Conservation (phyloP, 176 grass and related monocot genomes). For the Zea luxurians region DNA sequence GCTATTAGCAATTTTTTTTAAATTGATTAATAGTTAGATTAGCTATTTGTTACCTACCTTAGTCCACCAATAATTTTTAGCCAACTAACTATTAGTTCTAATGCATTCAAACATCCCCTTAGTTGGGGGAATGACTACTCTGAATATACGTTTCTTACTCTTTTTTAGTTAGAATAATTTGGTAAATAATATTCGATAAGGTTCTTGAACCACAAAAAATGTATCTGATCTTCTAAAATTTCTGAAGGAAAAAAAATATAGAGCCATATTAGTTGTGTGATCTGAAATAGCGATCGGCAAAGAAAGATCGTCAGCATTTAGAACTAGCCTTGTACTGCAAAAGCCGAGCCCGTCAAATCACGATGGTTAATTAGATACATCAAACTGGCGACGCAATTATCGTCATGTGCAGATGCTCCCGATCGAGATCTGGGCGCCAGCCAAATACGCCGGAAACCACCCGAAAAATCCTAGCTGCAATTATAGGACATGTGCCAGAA, state of each 20-base stretch:
- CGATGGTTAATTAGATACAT: background rate
- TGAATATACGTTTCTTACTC: background rate
- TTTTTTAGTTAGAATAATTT: background rate
- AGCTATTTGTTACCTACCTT: too few species aligned
- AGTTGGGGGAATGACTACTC: too few species aligned
- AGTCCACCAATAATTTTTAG: too few species aligned
- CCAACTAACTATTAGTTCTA: too few species aligned
- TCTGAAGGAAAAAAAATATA: background rate
- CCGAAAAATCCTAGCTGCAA: background rate
- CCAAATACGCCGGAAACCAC: constrained; percentile 3
- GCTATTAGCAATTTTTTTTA: too few species aligned
- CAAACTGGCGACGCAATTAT: background rate
- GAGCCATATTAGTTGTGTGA: background rate
- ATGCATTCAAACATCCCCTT: too few species aligned
- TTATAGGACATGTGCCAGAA: background rate
- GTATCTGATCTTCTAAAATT: background rate
- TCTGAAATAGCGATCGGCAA: background rate
- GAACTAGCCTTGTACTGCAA: too few species aligned
- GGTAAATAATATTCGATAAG: background rate
- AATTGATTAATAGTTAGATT: too few species aligned
- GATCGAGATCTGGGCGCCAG: constrained; percentile 34
- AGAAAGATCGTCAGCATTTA: too few species aligned
- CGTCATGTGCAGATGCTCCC: background rate
- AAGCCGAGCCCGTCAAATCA: constrained; percentile 13
- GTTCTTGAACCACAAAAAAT: background rate